Conservation (phyloP, 2,329 filamentous ascomycete species). For the Hymenoscyphus scutula region DNA sequence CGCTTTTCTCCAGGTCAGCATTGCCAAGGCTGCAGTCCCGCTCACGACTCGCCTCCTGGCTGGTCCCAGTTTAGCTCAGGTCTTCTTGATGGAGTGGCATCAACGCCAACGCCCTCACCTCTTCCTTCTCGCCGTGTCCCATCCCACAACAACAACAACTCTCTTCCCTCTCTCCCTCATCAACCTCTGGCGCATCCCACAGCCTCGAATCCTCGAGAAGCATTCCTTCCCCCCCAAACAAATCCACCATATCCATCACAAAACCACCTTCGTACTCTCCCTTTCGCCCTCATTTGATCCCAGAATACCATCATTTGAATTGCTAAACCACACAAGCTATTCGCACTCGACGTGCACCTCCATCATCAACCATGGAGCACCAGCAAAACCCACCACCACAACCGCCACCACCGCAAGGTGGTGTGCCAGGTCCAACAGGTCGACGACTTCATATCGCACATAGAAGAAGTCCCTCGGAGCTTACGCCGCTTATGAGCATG, state of each 20-base stretch:
- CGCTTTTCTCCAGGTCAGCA: not conserved
- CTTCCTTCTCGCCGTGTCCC: not conserved
- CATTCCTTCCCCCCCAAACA: conserved; percentile 31
- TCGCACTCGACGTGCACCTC: conserved; percentile 50
- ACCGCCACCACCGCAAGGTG: conserved; percentile 47
- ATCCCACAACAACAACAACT: not conserved
- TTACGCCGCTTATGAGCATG: conserved; percentile 97
- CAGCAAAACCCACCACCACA: conserved; percentile 49
- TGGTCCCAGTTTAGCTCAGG: not conserved
- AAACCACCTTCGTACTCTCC: conserved; percentile 26
- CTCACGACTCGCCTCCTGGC: not conserved
- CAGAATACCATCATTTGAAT: conserved; percentile 31
- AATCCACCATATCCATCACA: conserved; percentile 21
- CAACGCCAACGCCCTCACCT: conserved; percentile 10
- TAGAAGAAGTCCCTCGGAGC: conserved; percentile 92
- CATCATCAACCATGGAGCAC: conserved; percentile 42
- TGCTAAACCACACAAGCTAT: conserved; percentile 26
- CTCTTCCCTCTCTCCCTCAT: conserved; percentile 21
- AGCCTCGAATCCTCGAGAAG: conserved; percentile 39
- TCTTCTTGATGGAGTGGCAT: not conserved
- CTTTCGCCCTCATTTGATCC: conserved; percentile 34
- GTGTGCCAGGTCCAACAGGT: conserved; percentile 71
- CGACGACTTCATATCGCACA: conserved; percentile 96
- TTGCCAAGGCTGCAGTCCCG: not conserved
- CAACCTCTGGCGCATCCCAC: conserved; percentile 28